phyloP scores from a whole-genome alignment of 2,329 filamentous ascomycete species.

The Diaporthe sp. region DNA sequence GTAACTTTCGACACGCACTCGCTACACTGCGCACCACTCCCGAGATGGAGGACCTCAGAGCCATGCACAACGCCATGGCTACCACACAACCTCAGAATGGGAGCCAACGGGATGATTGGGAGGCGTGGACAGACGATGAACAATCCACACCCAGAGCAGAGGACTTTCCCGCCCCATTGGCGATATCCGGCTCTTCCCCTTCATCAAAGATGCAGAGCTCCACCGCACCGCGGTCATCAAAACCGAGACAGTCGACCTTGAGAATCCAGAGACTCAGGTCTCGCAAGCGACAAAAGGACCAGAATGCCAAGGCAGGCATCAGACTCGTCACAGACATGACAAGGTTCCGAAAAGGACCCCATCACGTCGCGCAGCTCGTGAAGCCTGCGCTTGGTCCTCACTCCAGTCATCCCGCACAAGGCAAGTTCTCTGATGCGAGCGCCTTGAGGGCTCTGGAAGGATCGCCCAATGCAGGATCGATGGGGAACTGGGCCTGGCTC shows the following conservation, averaged over 20 bases:
- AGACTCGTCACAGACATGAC: constrained; percentile 77
- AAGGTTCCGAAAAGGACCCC: constrained; percentile 55
- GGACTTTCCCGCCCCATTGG: constrained; percentile 35
- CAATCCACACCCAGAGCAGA: constrained; percentile 51
- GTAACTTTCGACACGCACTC: not conserved
- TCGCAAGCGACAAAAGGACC: constrained; percentile 67
- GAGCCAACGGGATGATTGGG: constrained; percentile 56
- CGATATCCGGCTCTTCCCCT: not conserved
- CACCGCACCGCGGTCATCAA: constrained; percentile 40
- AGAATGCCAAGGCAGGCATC: constrained; percentile 72
- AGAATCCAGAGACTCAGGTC: constrained; percentile 64
- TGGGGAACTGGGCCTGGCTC: constrained; percentile 69
- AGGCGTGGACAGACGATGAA: constrained; percentile 64
- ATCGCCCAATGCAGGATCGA: constrained; percentile 61
- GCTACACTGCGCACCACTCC: not conserved
- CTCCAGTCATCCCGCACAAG: constrained; percentile 34
- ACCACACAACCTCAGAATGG: constrained; percentile 35
- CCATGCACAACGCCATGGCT: constrained; percentile 36
- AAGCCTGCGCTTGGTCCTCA: constrained; percentile 35
- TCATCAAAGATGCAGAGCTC: constrained; percentile 15
- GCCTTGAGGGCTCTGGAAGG: constrained; percentile 70
- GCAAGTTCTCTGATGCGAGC: constrained; percentile 67
- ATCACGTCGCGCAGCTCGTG: constrained; percentile 48
- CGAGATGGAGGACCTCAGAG: constrained; percentile 42
- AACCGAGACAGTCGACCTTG: constrained; percentile 48